These are phyloP conservation scores for Boletus rubescentipes DNA, from an alignment of 768 basidiomycete species.

Conservation along the genomic window DNA sequence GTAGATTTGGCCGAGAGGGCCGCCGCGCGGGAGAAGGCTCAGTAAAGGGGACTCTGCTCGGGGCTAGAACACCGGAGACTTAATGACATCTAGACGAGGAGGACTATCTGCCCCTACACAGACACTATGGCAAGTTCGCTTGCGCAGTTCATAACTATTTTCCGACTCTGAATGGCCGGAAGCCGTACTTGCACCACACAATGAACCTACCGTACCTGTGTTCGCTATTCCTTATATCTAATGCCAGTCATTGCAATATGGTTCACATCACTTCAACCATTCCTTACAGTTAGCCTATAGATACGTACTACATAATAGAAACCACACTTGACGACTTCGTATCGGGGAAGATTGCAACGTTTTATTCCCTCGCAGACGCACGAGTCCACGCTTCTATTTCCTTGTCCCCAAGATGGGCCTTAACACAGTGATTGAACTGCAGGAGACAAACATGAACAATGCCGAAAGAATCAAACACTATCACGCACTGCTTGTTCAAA, in stretches of 20 bases:
- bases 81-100: conserved; percentile 15
- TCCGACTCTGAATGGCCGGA: conserved; percentile 1
- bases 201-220: conserved; percentile 9
- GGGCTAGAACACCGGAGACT: not conserved
- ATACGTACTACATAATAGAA: conserved; percentile 19
- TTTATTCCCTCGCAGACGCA: not conserved
- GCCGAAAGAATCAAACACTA: not conserved
- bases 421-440: conserved; percentile 11
- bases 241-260: conserved; percentile 8
- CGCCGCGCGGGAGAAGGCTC: conserved; percentile 46
- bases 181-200: conserved; percentile 2
- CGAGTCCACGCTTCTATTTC: conserved; percentile 6
- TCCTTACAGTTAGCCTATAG: conserved; percentile 12
- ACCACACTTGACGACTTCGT: not conserved
- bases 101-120: conserved; percentile 6
- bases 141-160: conserved; percentile 13
- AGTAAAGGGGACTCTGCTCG: conserved; percentile 6
- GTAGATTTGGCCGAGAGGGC: conserved; percentile 88
- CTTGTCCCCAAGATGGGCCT: not conserved
- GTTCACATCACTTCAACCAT: conserved; percentile 4
- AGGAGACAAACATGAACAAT: not conserved
- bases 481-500: conserved; percentile 7
- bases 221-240: conserved; percentile 5
- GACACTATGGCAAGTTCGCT: conserved; percentile 8
- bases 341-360: not conserved